phyloP scores from a whole-genome alignment of 2,329 filamentous ascomycete species.

The Delphinella strobiligena region DNA sequence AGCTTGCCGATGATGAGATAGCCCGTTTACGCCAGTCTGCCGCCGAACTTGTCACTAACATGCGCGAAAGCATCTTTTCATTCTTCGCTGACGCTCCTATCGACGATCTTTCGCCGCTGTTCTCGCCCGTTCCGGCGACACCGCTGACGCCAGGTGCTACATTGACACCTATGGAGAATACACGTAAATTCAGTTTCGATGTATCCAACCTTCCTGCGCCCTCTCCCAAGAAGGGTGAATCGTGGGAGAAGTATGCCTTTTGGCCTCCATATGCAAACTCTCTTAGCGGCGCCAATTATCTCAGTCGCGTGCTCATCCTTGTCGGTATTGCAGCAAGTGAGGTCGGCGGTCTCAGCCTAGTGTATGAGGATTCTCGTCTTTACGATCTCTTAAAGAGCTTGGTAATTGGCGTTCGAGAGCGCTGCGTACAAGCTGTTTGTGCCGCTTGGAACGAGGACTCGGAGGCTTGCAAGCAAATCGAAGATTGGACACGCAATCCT shows the following conservation, averaged over 20 bases:
- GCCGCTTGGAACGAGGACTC: constrained; percentile 89
- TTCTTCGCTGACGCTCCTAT: constrained; percentile 84
- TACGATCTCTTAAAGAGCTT: constrained; percentile 64
- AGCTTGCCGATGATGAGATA: constrained; percentile 59
- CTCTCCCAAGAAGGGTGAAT: constrained; percentile 60
- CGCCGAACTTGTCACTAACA: constrained; percentile 68
- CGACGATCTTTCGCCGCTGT: constrained; percentile 78
- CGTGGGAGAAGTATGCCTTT: constrained; percentile 91
- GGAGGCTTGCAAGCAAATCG: constrained; percentile 80
- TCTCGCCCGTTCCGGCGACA: constrained; percentile 64
- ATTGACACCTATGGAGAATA: constrained; percentile 49
- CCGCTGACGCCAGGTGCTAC: constrained; percentile 54
- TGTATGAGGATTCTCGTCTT: constrained; percentile 43
- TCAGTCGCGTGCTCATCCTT: constrained; percentile 68
- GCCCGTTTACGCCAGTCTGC: constrained; percentile 63
- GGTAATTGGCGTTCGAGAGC: constrained; percentile 68
- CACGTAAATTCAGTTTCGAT: constrained; percentile 65
- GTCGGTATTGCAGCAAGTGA: constrained; percentile 82
- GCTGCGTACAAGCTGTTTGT: constrained; percentile 74
- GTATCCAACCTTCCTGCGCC: constrained; percentile 64
- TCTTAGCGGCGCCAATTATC: constrained; percentile 79
- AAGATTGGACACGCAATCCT: constrained; percentile 79
- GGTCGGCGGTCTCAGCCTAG: constrained; percentile 62
- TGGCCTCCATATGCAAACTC: constrained; percentile 93
- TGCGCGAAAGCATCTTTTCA: constrained; percentile 65